These are phyloP conservation scores for Apiotrichum domesticum DNA, from an alignment of 1,284 basidiomycete species.

Conservation along the genomic window DNA sequence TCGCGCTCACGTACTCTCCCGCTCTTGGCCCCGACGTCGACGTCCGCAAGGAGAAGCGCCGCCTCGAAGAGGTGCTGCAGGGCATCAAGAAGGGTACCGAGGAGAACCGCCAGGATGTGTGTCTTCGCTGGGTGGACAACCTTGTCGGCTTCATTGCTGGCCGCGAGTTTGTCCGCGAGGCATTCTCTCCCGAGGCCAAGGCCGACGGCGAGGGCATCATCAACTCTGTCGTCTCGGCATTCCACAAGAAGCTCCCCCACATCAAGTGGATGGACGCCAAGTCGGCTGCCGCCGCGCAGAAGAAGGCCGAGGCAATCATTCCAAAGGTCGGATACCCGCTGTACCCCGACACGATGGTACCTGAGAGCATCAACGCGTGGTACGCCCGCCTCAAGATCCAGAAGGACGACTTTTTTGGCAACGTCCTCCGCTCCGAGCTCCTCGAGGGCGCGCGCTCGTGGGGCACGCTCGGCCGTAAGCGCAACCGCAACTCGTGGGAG, in stretches of 20 bases:
- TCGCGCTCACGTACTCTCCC: conserved; percentile 60
- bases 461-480: conserved; percentile 64
- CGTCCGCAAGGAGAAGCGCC: conserved; percentile 65
- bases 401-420: conserved; percentile 72
- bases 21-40: conserved; percentile 67
- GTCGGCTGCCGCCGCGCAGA: conserved; percentile 72
- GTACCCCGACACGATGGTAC: conserved; percentile 71
- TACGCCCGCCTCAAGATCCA: conserved; percentile 66
- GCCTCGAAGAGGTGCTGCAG: conserved; percentile 63
- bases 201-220: conserved; percentile 79
- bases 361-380: conserved; percentile 65
- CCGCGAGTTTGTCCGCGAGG: conserved; percentile 71
- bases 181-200: conserved; percentile 75
- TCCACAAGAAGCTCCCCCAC: conserved; percentile 68
- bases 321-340: conserved; percentile 61
- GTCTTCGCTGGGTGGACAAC: conserved; percentile 47
- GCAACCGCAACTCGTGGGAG: conserved; percentile 76
- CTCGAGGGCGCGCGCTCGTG: conserved; percentile 55
- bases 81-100: conserved; percentile 84
- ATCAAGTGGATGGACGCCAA: conserved; percentile 89
- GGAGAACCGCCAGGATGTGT: conserved; percentile 67
- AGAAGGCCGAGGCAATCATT: conserved; percentile 57
- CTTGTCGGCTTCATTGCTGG: conserved; percentile 53
- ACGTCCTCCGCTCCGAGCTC: conserved; percentile 48
- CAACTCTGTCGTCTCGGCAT: conserved; percentile 71